phyloP scores from a whole-genome alignment of 148 eudicot genomes.

The Cornus suecica region DNA sequence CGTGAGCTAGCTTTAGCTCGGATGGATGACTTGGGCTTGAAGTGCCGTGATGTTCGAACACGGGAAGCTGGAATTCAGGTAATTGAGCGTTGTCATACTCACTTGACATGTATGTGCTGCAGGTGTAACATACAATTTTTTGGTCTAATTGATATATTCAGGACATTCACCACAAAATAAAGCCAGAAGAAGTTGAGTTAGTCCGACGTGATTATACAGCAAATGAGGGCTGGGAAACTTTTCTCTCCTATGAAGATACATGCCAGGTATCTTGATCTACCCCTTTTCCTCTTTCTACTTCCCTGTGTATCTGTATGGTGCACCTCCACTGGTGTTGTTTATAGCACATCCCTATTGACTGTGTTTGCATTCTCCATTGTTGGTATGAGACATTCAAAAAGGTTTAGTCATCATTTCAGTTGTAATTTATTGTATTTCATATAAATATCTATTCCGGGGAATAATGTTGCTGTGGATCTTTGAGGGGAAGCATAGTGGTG shows the following conservation, averaged over 20 bases:
- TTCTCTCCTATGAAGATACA: conserved; percentile 92
- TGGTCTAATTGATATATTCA: conserved; percentile 18
- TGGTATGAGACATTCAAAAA: not conserved
- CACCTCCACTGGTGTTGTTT: not conserved
- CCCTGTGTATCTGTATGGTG: not conserved
- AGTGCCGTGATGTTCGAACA: conserved; percentile 97
- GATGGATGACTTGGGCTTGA: conserved; percentile 96
- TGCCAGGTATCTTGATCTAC: conserved; percentile 55
- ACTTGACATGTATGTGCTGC: not conserved
- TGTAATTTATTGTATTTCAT: not conserved
- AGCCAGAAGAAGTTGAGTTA: conserved; percentile 93
- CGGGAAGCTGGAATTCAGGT: conserved; percentile 99
- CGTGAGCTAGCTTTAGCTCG: conserved; percentile 97
- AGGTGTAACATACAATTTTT: not conserved
- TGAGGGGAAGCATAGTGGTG: not conserved
- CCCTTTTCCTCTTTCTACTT: not conserved
- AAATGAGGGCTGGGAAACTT: conserved; percentile 99
- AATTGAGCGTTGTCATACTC: conserved; percentile 7
- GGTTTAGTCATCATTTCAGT: not conserved
- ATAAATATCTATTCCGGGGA: not conserved
- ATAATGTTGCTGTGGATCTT: not conserved
- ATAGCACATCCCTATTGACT: not conserved
- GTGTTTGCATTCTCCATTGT: not conserved
- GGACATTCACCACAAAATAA: conserved; percentile 97
- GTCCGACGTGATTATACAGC: conserved; percentile 98